These are phyloP conservation scores for Mycotypha africana DNA, from an alignment of 371 early-diverging fungal species.

Conservation along the genomic window DNA sequence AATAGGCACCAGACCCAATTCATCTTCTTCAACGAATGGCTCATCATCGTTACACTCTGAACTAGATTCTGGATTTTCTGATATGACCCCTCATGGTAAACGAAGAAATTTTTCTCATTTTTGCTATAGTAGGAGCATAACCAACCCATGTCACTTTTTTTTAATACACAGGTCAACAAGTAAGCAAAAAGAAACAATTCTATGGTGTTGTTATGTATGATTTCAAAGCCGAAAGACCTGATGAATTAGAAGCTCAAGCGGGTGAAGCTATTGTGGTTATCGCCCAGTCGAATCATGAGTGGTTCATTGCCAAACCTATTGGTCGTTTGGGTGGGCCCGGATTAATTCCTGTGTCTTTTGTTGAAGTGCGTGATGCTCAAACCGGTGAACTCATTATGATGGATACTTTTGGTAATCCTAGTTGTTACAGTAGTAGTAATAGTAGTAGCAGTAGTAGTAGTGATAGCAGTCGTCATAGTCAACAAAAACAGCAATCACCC, in stretches of 20 bases:
- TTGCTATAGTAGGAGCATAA: no score
- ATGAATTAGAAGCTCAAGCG: slow-evolving; percentile 68
- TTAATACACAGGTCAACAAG: no score
- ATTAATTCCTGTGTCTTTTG: slow-evolving; percentile 74
- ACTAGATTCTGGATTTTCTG: slow-evolving; percentile 23
- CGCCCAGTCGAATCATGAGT: slow-evolving; percentile 76
- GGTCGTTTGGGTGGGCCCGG: slow-evolving; percentile 66
- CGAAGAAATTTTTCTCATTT: not conserved
- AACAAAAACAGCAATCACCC: slow-evolving; percentile 48
- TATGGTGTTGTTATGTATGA: slow-evolving; percentile 75
- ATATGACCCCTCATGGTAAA: slow-evolving; percentile 15
- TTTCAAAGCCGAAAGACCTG: slow-evolving; percentile 71
- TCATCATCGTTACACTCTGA: slow-evolving; percentile 14
- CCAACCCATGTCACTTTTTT: no score
- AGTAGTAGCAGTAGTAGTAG: no score
- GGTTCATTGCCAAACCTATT: slow-evolving; percentile 78
- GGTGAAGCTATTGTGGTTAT: slow-evolving; percentile 76
- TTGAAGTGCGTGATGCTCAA: slow-evolving; percentile 65
- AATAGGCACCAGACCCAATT: slow-evolving; percentile 14
- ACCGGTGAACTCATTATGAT: slow-evolving; percentile 51
- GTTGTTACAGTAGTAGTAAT: no score
- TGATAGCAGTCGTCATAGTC: slow-evolving; percentile 49
- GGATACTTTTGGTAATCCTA: not conserved
- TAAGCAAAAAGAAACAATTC: slow-evolving; percentile 37
- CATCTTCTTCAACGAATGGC: slow-evolving; percentile 18